Base-by-base conservation (phyloP, 495 filamentous ascomycete species). In the Aspergillus olivimuriae region DNA sequence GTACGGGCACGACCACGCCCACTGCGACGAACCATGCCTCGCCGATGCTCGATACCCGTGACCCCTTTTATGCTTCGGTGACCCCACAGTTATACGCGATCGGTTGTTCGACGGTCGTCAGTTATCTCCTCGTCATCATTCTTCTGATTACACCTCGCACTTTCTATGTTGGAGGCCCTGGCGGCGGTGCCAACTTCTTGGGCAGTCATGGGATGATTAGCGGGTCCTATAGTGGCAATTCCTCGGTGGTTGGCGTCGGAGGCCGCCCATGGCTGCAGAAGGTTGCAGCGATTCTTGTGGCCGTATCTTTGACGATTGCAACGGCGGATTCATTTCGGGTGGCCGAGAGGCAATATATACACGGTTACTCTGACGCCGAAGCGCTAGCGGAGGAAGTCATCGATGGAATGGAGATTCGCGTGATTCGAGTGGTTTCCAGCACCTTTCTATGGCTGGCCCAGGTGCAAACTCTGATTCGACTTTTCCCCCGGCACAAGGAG, bases 381-480 rank as follows among this genome's bases (percentile, higher is more conserved):
- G 72, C 70, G 18, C 63, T 98, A 28, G 84, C 89, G 22, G 60
- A 77, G 20, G 69, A 80, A 41, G 92, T 98, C 3, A 77, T 89
- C 34, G 81, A 82, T 39, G 86, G 91, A 12, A 75, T 80, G 46
- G 86, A 95, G 56, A 80, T 97, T 46, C 84, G 87, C 44, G 74
- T 94, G 43, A 89, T 94, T 39, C 83, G 88, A 46, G 78, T 96
- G 45, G 86, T 98, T 39, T 95, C 89, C 3, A 88, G 94, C 58
- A 86, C 90, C 0, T 96, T 95, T 54, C 76, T 98, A 9, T 98
- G 92, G 92, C 80, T 97, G 41, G 92, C 92, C 1, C 92, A 98
- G 64, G 90, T 94, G 0, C 92, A 98, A 61, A 98, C 92, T 0
- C 69, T 98, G 36, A 95, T 98, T 56, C 81, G 92, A 36, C 69